A percentile compares a stretch with the other conserved stretches of the same genome.
These are phyloP conservation scores for Ophiocordyceps camponoti-floridani DNA, from an alignment of 2,329 filamentous ascomycete species.

Conservation along the genomic window DNA sequence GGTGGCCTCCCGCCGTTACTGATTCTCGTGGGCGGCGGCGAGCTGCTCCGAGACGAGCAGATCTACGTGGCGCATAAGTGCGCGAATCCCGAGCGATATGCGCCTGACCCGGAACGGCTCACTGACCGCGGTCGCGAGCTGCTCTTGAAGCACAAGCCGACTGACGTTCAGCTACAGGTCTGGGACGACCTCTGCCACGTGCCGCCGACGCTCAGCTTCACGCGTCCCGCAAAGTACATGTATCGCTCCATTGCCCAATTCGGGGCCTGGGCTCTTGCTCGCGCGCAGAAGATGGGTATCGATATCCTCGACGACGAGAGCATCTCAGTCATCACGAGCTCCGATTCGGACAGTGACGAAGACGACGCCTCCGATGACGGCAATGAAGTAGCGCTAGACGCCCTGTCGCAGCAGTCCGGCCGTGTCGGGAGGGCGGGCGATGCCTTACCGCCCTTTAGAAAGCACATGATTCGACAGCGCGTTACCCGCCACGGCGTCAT, in stretches of 20 bases:
- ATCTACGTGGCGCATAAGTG: conserved; percentile 92
- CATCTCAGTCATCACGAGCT: conserved; percentile 54
- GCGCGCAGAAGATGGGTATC: conserved; percentile 62
- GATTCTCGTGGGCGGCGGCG: conserved; percentile 74
- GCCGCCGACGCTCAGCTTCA: conserved; percentile 84
- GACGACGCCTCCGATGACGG: conserved; percentile 3
- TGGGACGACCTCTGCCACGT: conserved; percentile 96
- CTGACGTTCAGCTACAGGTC: conserved; percentile 82
- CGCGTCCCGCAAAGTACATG: conserved; percentile 91
- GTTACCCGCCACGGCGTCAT: conserved; percentile 65
- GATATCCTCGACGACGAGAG: conserved; percentile 67
- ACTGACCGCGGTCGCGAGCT: conserved; percentile 41
- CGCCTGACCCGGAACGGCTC: conserved; percentile 45
- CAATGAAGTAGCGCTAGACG: conserved; percentile 6
- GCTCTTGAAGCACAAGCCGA: conserved; percentile 56
- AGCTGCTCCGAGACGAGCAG: conserved; percentile 83
- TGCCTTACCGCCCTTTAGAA: conserved; percentile 57
- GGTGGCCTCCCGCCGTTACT: conserved; percentile 79
- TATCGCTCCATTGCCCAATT: conserved; percentile 86
- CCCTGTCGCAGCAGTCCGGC: conserved; percentile 7
- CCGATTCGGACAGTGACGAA: conserved; percentile 19
- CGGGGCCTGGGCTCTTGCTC: conserved; percentile 74
- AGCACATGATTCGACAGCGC: conserved; percentile 84
- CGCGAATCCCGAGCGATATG: conserved; percentile 63
- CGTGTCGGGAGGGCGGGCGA: conserved; percentile 77